Evolutionary conservation across 768 basidiomycete genomes (phyloP).

Genomic region (Suillus luteus): DNA sequence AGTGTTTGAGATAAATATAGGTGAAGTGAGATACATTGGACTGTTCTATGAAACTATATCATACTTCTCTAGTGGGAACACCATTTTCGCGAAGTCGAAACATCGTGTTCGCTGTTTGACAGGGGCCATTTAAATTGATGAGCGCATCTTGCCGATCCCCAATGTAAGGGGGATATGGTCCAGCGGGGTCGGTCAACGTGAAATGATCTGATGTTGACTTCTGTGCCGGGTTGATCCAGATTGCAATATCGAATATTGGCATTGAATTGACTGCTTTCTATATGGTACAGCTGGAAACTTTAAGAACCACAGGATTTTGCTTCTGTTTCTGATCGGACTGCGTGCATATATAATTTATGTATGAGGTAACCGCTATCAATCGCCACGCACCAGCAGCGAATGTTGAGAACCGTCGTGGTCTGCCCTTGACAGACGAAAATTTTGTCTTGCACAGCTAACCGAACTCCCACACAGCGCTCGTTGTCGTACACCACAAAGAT

Average conservation of each 20-base stretch:
- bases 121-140: not conserved
- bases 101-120: not conserved
- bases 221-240: not conserved
- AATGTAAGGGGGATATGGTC: not conserved
- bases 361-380: not conserved
- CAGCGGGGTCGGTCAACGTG: not conserved
- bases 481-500: constrained; percentile 5
- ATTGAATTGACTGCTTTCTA: not conserved
- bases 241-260: not conserved
- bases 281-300: not conserved
- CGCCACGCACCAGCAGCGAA: not conserved
- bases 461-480: not conserved
- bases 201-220: not conserved
- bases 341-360: not conserved
- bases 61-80: not conserved
- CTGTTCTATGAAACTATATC: not conserved
- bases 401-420: not conserved
- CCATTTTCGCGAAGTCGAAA: not conserved
- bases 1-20: constrained; percentile 1
- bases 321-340: not conserved
- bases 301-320: not conserved
- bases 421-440: not conserved
- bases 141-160: not conserved
- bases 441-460: not conserved
- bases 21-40: not conserved